phyloP scores from a whole-genome alignment of 352 stramenopile species.

The Globisporangium barbulae region DNA sequence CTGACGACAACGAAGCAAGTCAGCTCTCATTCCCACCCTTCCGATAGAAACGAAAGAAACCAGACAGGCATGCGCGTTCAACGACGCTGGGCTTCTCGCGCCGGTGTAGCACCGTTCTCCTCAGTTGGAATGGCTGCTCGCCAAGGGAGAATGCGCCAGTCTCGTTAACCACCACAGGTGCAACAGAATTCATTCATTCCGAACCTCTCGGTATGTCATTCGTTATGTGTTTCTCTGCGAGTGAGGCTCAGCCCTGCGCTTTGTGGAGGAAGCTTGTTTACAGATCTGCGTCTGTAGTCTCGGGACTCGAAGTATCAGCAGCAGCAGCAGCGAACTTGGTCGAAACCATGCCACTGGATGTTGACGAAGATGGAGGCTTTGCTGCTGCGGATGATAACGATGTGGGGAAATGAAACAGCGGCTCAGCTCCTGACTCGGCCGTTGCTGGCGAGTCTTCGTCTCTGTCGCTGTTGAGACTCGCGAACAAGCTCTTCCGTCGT shows the following conservation, averaged over 20 bases:
- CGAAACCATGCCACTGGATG: neutral
- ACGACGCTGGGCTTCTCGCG: neutral
- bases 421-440: neutral
- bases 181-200: neutral
- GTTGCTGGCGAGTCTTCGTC: neutral
- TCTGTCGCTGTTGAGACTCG: neutral
- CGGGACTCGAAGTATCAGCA: neutral
- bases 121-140: neutral
- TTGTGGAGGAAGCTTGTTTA: too few relatives aligned
- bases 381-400: conserved; percentile 1
- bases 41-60: neutral
- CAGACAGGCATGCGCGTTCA: neutral
- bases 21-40: neutral
- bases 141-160: neutral
- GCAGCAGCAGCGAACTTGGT: neutral
- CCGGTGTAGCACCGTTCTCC: neutral
- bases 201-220: neutral
- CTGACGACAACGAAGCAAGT: neutral
- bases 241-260: too few relatives aligned
- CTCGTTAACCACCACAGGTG: neutral
- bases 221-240: neutral
- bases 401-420: conserved; percentile 28
- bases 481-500: conserved; percentile 1
- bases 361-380: neutral
- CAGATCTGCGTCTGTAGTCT: neutral